phyloP scores from a whole-genome alignment of 768 basidiomycete genomes.

The Hortiboletus flavorubellus region DNA sequence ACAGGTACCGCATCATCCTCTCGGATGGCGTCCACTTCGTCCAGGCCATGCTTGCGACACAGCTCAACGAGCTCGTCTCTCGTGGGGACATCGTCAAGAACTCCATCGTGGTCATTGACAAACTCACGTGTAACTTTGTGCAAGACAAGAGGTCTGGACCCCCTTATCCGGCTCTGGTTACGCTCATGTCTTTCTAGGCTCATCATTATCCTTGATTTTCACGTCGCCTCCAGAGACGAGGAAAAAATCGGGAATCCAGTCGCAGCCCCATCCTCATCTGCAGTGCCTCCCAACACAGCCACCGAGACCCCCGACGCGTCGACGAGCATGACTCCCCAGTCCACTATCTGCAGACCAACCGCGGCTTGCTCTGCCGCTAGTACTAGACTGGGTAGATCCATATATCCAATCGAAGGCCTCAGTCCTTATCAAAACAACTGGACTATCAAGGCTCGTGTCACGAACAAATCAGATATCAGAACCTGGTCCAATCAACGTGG shows the following conservation, averaged over 20 bases:
- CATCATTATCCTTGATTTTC: conserved; percentile 72
- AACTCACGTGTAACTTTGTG: conserved; percentile 78
- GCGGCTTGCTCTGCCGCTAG: conserved; percentile 11
- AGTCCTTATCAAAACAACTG: conserved; percentile 98
- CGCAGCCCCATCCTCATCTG: conserved; percentile 36
- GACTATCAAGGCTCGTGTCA: conserved; percentile 95
- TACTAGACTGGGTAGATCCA: conserved; percentile 24
- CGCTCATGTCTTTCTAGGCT: conserved; percentile 46
- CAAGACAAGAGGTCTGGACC: conserved; percentile 68
- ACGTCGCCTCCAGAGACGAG: conserved; percentile 46
- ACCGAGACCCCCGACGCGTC: conserved; percentile 26
- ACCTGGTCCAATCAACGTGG: conserved; percentile 88
- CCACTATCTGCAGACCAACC: conserved; percentile 16
- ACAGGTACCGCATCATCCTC: conserved; percentile 77
- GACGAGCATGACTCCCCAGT: conserved; percentile 29
- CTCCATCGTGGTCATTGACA: conserved; percentile 65
- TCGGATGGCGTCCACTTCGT: conserved; percentile 86
- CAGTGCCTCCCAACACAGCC: conserved; percentile 22
- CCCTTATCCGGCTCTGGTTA: neutral
- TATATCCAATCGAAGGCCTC: conserved; percentile 89
- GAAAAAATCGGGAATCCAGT: conserved; percentile 76
- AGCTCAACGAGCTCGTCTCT: conserved; percentile 74
- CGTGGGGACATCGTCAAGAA: conserved; percentile 60
- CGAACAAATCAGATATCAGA: conserved; percentile 83
- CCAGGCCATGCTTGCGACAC: conserved; percentile 94